Base-by-base conservation (phyloP, 176 grass and related monocot species). In the Saccharum officinarum region DNA sequence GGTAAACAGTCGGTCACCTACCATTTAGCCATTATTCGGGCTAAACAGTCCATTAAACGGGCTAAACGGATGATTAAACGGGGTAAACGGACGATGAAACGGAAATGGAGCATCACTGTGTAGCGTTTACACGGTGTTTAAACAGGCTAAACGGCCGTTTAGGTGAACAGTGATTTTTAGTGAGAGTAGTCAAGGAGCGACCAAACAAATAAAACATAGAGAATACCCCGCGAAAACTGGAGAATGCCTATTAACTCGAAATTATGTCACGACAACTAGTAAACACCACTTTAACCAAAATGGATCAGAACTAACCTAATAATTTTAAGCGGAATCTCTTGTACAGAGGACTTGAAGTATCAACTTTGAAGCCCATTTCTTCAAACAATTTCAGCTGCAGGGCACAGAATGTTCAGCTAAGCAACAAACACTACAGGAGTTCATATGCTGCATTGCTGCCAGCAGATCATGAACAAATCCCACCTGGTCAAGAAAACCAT, bases 401-500 rank as follows among this genome's bases (percentile, higher is more conserved):
- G 3, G 54, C 52, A 72, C 18, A 85, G 37, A 6, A 80, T 18
- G 61, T 82, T 77, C 62, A 77, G 44, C 67, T 73, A 70, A 82
- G 42, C 18, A 68, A 69, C 7, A 80, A 52, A 15, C 31, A 80
- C 60, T 68, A 9, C 52, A n/a, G 8, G 9, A 65, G 42, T 11
- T 82, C 65, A 26, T 71, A 70, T 39, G 71, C 14, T 38, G 37
- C 37, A 38, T 38, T 38, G 37, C 37, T 82, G 47, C 84, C 69
- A 90, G 10, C 52, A 77, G 6, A 81, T 67, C 9, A 54, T 33
- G 64, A 85, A 49, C 8, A 23, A 71, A 89, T n/a, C 76, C 71
- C 87, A 88, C 95, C 92, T 97, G 95, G 17, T 98, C 91, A 81
- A 95, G 87, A 83, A 98, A 98, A 81, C 95, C 95, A 67, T 98